Percentiles rank a stretch among this genome's conserved stretches.
Evolutionary conservation across 768 basidiomycete species (phyloP).

Genomic region (Agrocybe pediades): DNA sequence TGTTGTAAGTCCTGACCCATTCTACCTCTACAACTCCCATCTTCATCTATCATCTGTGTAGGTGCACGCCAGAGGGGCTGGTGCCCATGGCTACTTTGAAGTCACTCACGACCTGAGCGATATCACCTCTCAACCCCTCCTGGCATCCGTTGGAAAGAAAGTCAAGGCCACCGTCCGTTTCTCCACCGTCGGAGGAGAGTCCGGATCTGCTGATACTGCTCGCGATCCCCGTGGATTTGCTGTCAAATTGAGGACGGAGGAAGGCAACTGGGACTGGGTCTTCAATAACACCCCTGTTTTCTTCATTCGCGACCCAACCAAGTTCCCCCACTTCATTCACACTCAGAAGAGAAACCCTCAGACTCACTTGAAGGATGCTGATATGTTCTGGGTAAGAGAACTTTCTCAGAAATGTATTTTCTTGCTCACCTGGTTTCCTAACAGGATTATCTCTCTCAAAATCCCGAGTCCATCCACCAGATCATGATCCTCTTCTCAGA

Average conservation of each 20-base stretch:
- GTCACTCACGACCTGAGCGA: slow-evolving; percentile 86
- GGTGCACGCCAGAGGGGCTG: slow-evolving; percentile 92
- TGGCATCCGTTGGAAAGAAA: slow-evolving; percentile 67
- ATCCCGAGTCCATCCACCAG: slow-evolving; percentile 89
- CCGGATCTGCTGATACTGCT: slow-evolving; percentile 88
- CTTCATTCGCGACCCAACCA: slow-evolving; percentile 84
- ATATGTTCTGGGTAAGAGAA: slow-evolving; percentile 75
- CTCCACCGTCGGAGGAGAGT: slow-evolving; percentile 91
- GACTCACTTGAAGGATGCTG: slow-evolving; percentile 86
- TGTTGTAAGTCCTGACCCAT: slow-evolving; percentile 52
- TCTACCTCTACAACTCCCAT: slow-evolving; percentile 4
- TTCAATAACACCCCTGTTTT: slow-evolving; percentile 93
- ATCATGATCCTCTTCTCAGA: slow-evolving; percentile 93
- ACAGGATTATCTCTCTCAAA: slow-evolving; percentile 86
- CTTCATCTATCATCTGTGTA: slow-evolving; percentile 35
- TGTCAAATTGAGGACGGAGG: slow-evolving; percentile 82
- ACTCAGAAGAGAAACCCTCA: slow-evolving; percentile 91
- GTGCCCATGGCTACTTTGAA: slow-evolving; percentile 93
- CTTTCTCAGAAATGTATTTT: background rate
- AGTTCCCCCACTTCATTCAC: slow-evolving; percentile 95
- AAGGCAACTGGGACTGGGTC: slow-evolving; percentile 93
- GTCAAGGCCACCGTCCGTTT: slow-evolving; percentile 81
- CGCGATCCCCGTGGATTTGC: slow-evolving; percentile 95
- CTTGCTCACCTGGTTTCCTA: slow-evolving; percentile 1
- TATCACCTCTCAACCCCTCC: slow-evolving; percentile 69